Base-by-base conservation (phyloP, 768 basidiomycete genomes). In the Nevesoporus exiguus region DNA sequence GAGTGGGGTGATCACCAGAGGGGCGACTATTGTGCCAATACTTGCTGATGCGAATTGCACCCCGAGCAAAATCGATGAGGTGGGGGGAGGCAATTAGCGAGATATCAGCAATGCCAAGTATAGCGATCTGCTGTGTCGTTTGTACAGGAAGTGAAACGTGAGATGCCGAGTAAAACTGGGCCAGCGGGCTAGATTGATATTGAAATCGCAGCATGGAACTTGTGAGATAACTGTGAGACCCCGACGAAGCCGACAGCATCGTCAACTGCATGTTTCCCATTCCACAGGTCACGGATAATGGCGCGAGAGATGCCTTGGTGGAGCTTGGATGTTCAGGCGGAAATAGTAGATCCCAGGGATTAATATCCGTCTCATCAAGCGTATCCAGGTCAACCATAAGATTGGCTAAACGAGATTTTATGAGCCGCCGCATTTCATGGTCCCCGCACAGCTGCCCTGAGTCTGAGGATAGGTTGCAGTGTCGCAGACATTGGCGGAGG, bases 41-140 rank as follows among this genome's bases (percentile, higher is more conserved):
- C 72, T 74, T 74, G 21, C 74, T 74, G 19, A 84, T 73, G 27
- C 82, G 82, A 22, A 86, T 68, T 45, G 80, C 56, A 56, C 78
- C 74, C 67, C 80, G 84, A 10, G 78, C 76, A 59, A 86, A 86
- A 24, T 74, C 68, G 72, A 87, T 80, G 31, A 87, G 69, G 54
- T 79, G 79, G 21, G 86, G 84, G n/a, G 70, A 78, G 13, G 85
- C 71, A 7, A 64, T 64, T 46, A 84, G 55, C 15, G 69, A 67
- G 24, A 79, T 52, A 39, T 77, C 74, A 1, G 76, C 76, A 17
- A 79, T 36, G 22, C 73, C 66, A 25, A 82, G 40, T 19, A 76
- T 51, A 41, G 42, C 47, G 14, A 63, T 58, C n/a, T 67, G 71
- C 6, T 56, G 61, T 42, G 53, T 51, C 7, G 48, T 51, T 46